These are phyloP conservation scores for Lathyrus sativus DNA, from an alignment of 306 rosid genomes.

Conservation along the genomic window DNA sequence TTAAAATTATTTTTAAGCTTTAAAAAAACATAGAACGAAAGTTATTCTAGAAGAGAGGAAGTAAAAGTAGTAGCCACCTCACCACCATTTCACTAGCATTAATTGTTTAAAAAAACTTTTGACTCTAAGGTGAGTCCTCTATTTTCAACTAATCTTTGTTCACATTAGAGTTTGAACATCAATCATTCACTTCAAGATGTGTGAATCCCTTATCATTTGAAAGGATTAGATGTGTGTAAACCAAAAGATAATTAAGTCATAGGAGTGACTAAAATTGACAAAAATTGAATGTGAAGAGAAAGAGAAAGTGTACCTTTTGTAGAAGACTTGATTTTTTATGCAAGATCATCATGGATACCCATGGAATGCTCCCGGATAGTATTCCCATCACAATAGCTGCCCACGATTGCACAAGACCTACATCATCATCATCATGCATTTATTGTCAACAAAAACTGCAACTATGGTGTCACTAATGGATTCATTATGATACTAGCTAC, in stretches of 20 bases:
- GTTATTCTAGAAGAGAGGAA: too few relatives aligned
- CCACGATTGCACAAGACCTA: constrained; percentile 95
- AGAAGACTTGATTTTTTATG: constrained; percentile 73
- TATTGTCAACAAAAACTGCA: constrained; percentile 34
- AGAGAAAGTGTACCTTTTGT: constrained; percentile 55
- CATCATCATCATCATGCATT: constrained; percentile 9
- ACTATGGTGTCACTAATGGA: not conserved
- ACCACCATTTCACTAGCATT: not conserved
- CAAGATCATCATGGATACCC: constrained; percentile 91
- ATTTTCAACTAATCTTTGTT: not conserved
- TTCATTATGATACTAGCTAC: constrained; percentile 6
- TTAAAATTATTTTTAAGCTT: too few relatives aligned
- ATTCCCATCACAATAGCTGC: constrained; percentile 95
- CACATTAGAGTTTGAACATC: not conserved
- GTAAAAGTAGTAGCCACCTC: not conserved
- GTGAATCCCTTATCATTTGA: not conserved
- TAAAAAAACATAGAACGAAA: too few relatives aligned
- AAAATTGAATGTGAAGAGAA: constrained; percentile 10
- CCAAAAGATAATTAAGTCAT: not conserved
- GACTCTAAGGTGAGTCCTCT: not conserved
- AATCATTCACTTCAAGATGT: not conserved
- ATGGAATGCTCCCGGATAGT: constrained; percentile 74
- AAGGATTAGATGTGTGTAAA: not conserved
- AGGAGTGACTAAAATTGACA: not conserved
- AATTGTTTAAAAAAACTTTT: not conserved